Evolutionary conservation across 345 rosid genomes (phyloP), one percentile per base, ranked within the genome.

Genomic region (Capsella bursapastoris): DNA sequence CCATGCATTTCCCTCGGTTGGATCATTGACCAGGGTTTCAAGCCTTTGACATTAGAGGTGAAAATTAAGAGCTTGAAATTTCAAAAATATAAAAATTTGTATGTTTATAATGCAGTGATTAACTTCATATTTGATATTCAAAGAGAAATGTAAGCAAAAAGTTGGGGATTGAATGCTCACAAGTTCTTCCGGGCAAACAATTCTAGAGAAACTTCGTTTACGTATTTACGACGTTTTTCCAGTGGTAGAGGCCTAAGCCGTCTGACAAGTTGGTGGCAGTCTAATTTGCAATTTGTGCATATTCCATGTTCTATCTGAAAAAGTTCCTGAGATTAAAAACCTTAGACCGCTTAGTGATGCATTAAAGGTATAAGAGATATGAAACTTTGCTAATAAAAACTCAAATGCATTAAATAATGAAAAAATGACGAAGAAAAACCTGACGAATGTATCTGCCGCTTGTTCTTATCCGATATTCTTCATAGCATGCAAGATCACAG

Each of bases 1-100:
- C 98, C 98, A 91, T 2, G 94, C 97, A 75, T 89, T 86, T 55
- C 94, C 97, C 83, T 88, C 92, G 1, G 83, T 78, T 76, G 98
- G 96, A 80, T 87, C 86, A 71, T 78, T 80, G 38, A 86, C 90
- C 72, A 94, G 88, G 77, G 90, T 87, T 58, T 89, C 89, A 12
- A 91, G 74, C 88, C 98, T 94, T 63, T 38, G 71, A 37, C 53
- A 70, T 63, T 29, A 63, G 8, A 68, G 27, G 64, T 31, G 31
- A 53, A 12, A 16, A 28, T 25, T 27, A 4, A 34, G 29, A 22
- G 43, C n/a, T 6, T 43, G 50, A 74, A 5, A 38, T 57, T 48
- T 32, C 7, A 10, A 38, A 14, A 44, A 22, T 22, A 22, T 22
- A 57, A 29, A 6, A 37, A 34, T 1, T 2, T 40, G 4, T 18